Percentiles rank a stretch among this genome's conserved stretches.
Conservation (phyloP, 352 stramenopile genomes). For the Phytophthora megakarya region DNA sequence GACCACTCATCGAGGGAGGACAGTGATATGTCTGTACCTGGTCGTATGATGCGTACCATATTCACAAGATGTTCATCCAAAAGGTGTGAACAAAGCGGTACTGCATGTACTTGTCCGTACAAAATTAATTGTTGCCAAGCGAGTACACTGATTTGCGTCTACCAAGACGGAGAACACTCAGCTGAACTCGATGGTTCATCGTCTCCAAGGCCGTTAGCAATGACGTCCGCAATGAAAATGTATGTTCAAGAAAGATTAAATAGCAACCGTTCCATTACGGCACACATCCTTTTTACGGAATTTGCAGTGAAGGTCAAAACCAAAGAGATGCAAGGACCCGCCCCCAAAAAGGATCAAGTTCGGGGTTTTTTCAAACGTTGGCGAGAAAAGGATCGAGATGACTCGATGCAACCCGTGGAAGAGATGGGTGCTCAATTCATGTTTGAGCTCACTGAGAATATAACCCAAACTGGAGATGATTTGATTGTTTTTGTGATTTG, state of each 20-base stretch:
- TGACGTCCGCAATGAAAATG: neutral
- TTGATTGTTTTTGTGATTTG: neutral
- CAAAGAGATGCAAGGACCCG: neutral
- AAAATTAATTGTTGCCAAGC: neutral
- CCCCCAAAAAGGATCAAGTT: conserved; percentile 1
- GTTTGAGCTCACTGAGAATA: neutral
- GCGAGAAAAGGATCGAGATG: neutral
- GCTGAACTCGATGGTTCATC: neutral
- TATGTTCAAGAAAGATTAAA: neutral
- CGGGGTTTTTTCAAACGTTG: conserved; percentile 1
- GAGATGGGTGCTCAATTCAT: neutral
- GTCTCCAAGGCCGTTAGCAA: neutral
- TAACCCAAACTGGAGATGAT: neutral
- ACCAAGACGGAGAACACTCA: neutral
- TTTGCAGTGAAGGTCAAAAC: neutral
- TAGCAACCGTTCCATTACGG: neutral
- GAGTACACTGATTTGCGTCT: neutral
- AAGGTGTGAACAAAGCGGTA: neutral
- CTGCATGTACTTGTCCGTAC: neutral
- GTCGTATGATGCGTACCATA: neutral
- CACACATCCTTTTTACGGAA: neutral
- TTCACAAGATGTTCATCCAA: no score
- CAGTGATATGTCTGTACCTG: neutral
- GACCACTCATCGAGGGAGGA: no score
- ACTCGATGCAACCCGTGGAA: conserved; percentile 6